Evolutionary conservation across 2,329 filamentous ascomycete genomes (phyloP).

Genomic region (Aspergillus tanneri): DNA sequence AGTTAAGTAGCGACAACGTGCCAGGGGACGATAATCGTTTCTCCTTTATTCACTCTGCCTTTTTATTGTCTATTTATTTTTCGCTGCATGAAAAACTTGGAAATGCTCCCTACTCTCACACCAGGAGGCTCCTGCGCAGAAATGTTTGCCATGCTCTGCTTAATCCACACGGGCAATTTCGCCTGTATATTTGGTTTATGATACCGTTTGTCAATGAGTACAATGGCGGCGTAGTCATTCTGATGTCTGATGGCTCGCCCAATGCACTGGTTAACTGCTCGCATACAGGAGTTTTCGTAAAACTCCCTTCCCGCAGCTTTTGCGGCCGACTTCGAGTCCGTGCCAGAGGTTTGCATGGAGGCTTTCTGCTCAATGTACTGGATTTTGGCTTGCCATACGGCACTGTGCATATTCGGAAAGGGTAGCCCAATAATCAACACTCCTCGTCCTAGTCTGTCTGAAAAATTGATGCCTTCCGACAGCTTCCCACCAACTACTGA

Average conservation of each 20-base stretch:
- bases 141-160: constrained; percentile 56
- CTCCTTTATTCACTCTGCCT: too few relatives aligned
- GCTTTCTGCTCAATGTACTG: constrained; percentile 74
- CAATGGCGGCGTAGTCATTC: constrained; percentile 84
- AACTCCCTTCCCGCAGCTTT: constrained; percentile 67
- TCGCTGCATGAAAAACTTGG: constrained; percentile 32
- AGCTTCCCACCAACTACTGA: constrained; percentile 93
- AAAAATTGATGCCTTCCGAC: constrained; percentile 98
- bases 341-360: constrained; percentile 29
- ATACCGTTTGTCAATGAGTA: constrained; percentile 81
- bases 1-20: background rate
- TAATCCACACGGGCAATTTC: constrained; percentile 90
- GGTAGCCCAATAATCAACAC: constrained; percentile 90
- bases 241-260: constrained; percentile 86
- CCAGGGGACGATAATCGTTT: too few relatives aligned
- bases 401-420: constrained; percentile 83
- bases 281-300: constrained; percentile 94
- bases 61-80: background rate
- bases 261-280: constrained; percentile 95
- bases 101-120: constrained; percentile 29
- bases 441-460: constrained; percentile 80
- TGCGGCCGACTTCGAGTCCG: constrained; percentile 35
- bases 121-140: constrained; percentile 25
- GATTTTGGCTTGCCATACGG: constrained; percentile 91
- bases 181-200: constrained; percentile 66